Base-by-base conservation (phyloP, 139 green algal species). In the Marvania coccoides region DNA sequence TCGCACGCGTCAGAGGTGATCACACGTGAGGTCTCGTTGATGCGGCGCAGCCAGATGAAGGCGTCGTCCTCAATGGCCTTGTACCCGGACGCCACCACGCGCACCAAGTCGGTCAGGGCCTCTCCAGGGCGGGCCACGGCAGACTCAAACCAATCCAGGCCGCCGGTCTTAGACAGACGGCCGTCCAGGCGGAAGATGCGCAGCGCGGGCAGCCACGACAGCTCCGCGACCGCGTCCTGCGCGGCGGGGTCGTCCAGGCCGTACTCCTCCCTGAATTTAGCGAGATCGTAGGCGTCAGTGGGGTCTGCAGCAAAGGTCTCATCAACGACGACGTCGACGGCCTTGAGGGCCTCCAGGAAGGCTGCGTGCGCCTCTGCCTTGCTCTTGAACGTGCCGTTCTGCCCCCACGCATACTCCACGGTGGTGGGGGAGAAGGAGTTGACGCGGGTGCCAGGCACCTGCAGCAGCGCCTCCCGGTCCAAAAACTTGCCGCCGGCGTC, bases 111-210 rank as follows among this genome's bases (percentile, higher is more conserved):
- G 23, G 34, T 58, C 29, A 90, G 71, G 10, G 90, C 81, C 28
- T 68, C 19, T 33, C 84, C 86, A 31, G 86, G 86, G 4, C 80
- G 79, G 3, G 72, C 75, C 6, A 93, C 59, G 28, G 80, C 78
- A 28, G 65, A 67, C 70, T 93, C 86, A 69, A 87, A 91, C 86
- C 86, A 92, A 74, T 88, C 76, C 23, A 68, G 58, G 58, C 53
- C 60, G 37, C 46, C 39, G 42, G 48, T 51, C n/a, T 36, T 60
- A 24, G 62, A 72, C 7, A 75, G 45, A 40, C 79, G 47, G 47
- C 77, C 77, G 62, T 84, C 77, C 58, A 64, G 46, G 26, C 77
- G 72, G 74, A 72, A 65, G 31, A 72, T 63, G 12, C 46, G 53
- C 15, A 48, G 19, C 38, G 58, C n/a, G 51, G 47, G 39, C 42